Evolutionary conservation across 306 rosid species (phyloP).

Genomic region (Pyrus pyrifolia): DNA sequence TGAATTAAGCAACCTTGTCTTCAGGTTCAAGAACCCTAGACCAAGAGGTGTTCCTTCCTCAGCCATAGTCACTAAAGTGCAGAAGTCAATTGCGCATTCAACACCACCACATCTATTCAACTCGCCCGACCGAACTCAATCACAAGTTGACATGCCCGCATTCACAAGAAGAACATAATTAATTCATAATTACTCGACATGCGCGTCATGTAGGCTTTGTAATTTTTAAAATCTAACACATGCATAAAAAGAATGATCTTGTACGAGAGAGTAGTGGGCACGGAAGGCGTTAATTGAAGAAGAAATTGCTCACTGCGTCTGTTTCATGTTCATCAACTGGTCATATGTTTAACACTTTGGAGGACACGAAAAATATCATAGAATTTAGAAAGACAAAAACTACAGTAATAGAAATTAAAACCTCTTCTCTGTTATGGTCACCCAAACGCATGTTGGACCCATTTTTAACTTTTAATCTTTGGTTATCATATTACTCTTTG

Average conservation of each 20-base stretch:
- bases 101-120: no score
- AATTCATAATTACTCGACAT: no score
- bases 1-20: no score
- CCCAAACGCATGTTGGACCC: constrained; percentile 25
- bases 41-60: no score
- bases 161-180: no score
- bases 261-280: constrained; percentile 91
- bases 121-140: no score
- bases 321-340: constrained; percentile 94
- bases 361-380: background rate
- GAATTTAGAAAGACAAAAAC: constrained; percentile 18
- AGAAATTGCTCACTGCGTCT: constrained; percentile 86
- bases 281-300: constrained; percentile 93
- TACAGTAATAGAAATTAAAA: background rate
- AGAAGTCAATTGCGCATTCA: no score
- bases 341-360: constrained; percentile 60
- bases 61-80: no score
- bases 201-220: no score
- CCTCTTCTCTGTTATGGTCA: background rate
- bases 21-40: no score
- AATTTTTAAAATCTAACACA: no score
- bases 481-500: background rate
- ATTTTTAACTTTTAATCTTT: constrained; percentile 12
- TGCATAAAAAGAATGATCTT: constrained; percentile 93
- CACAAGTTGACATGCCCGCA: no score